phyloP scores from a whole-genome alignment of 2,329 filamentous ascomycete species.

The Aspergillus chevalieri region DNA sequence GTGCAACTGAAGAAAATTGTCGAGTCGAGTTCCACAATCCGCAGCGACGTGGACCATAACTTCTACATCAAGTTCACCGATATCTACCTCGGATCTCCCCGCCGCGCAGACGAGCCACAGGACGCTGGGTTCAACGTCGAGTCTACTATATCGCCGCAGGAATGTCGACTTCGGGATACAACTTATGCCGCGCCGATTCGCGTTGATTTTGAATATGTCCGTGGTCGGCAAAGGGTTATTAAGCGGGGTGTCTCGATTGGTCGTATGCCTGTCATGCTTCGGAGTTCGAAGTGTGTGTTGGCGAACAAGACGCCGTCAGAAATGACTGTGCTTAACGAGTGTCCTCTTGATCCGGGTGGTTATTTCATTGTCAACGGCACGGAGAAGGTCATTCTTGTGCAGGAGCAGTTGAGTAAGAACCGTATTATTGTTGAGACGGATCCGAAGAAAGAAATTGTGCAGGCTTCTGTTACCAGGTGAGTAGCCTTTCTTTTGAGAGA shows the following conservation, averaged over 20 bases:
- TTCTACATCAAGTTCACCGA: conserved; percentile 93
- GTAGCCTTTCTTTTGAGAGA: not conserved
- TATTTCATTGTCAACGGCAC: conserved; percentile 98
- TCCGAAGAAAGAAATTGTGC: conserved; percentile 84
- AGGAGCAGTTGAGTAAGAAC: conserved; percentile 99
- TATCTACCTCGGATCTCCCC: conserved; percentile 78
- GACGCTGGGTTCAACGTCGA: conserved; percentile 39
- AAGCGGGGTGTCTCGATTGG: conserved; percentile 73
- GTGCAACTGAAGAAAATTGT: conserved; percentile 97
- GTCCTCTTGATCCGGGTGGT: conserved; percentile 88
- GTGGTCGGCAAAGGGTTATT: conserved; percentile 70
- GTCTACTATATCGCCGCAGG: conserved; percentile 75
- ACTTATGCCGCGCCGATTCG: conserved; percentile 95
- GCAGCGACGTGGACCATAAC: conserved; percentile 84
- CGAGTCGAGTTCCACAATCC: conserved; percentile 78
- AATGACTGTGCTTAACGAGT: conserved; percentile 92
- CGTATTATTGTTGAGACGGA: conserved; percentile 94
- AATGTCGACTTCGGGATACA: conserved; percentile 92
- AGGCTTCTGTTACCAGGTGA: conserved; percentile 79
- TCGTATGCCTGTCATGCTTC: conserved; percentile 92
- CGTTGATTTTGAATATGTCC: conserved; percentile 84
- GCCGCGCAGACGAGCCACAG: conserved; percentile 67
- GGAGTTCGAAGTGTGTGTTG: conserved; percentile 87
- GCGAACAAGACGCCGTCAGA: conserved; percentile 75
- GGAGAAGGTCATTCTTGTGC: conserved; percentile 96